A percentile compares a stretch with the other conserved stretches of the same genome.
Conservation (phyloP, 148 eudicot genomes). For the Agrostemma githago region DNA sequence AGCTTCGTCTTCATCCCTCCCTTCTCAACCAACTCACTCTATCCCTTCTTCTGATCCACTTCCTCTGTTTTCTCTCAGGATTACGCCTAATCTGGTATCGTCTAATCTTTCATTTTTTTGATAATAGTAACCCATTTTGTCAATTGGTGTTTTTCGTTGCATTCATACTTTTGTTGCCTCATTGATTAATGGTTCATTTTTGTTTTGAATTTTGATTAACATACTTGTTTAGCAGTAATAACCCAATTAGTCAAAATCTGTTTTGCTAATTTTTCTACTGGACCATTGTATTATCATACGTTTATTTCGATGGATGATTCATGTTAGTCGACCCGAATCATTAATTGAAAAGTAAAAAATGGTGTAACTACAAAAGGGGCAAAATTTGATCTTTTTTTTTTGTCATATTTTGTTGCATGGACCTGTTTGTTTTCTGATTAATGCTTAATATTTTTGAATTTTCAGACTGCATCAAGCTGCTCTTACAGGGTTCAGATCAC, state of each 20-base stretch:
- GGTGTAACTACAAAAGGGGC: not conserved
- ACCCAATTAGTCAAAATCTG: not conserved
- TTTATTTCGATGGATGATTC: too few relatives aligned
- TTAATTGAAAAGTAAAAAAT: not conserved
- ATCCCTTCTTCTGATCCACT: slow-evolving; percentile 25
- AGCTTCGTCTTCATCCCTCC: slow-evolving; percentile 16
- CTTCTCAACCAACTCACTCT: slow-evolving; percentile 14
- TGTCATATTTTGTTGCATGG: not conserved
- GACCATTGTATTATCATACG: not conserved
- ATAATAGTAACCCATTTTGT: slow-evolving; percentile 2
- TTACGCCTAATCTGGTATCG: slow-evolving; percentile 35
- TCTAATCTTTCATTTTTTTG: not conserved
- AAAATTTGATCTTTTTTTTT: not conserved
- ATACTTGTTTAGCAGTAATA: not conserved
- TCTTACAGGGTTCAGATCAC: slow-evolving; percentile 41
- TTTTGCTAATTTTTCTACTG: not conserved
- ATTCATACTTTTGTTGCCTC: not conserved
- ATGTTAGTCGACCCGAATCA: not conserved
- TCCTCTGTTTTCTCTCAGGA: slow-evolving; percentile 35
- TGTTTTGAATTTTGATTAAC: too few relatives aligned
- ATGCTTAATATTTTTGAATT: not conserved
- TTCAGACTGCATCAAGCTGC: slow-evolving; percentile 19
- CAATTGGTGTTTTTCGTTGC: not conserved
- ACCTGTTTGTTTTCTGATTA: not conserved
- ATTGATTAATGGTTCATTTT: not conserved